Evolutionary conservation across 768 basidiomycete species (phyloP), one percentile per base, ranked within the genome.

Genomic region (Trametes punicea): DNA sequence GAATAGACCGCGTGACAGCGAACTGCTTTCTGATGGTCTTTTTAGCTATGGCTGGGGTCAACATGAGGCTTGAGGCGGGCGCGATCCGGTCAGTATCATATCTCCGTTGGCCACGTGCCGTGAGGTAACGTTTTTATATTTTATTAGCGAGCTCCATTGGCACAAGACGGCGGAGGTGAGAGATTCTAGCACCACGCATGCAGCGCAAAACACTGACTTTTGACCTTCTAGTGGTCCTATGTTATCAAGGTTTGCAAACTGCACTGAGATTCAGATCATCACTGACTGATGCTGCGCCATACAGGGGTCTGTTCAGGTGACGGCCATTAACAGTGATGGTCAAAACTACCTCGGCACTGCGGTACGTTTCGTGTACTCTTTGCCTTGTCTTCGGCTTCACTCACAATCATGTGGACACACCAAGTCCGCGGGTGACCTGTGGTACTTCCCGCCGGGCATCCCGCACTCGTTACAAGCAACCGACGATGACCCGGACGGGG

Each of bases 391-490:
- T 21, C 26, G 7, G 23, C 16, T 31, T 36, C 23, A 25, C 48
- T 42, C 27, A 46, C 38, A 18, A 33, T 56, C 36, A 9, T 23
- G 23, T 48, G 39, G 18, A 20, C 49, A 51, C 46, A 2, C n/a
- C 34, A 46, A 65, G 58, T 63, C 68, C 29, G 69, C 76, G 29
- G 80, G 79, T n/a, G 80, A 81, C 61, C 64, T 81, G 6, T 81
- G 81, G 81, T 82, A 73, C 67, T 81, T 81, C 72, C 81, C 80
- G 7, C 71, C 81, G 13, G 80, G 80, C 21, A 71, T 76, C 53
- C 81, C 81, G 4, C 81, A 83, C 65, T 78, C 77, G 27, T 67
- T 83, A n/a, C 81, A 82, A 68, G 81, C 76, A 13, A 79, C 76
- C 4, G 54, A 52, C 48, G 55, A 66, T 31, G 64, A 66, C 45